Evolutionary conservation across 257 asterid species (phyloP).

Genomic region (Fraxinus anomala): DNA sequence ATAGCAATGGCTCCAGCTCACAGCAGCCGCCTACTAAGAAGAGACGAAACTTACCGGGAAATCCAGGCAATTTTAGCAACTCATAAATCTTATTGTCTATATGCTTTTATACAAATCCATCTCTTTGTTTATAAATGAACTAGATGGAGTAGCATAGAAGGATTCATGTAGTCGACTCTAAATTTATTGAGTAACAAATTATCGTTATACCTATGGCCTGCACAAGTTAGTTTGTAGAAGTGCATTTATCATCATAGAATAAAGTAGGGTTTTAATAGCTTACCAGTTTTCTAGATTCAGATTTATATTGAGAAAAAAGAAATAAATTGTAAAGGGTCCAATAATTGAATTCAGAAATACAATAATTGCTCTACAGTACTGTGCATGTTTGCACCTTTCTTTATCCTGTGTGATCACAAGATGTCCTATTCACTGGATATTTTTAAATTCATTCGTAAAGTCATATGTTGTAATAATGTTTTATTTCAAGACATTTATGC

Average conservation of each 20-base stretch:
- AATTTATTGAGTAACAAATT: not conserved
- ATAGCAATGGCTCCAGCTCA: constrained; percentile 42
- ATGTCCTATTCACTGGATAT: not conserved
- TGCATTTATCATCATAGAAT: not conserved
- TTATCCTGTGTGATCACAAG: constrained; percentile 8
- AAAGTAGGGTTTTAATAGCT: not conserved
- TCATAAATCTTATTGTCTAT: not conserved
- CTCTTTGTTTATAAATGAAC: not conserved
- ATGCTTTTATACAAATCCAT: not conserved
- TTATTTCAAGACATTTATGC: not conserved
- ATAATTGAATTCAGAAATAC: constrained; percentile 51
- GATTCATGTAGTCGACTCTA: not conserved
- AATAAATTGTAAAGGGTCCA: constrained; percentile 36
- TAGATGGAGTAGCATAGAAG: not conserved
- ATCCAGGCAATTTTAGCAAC: constrained; percentile 38
- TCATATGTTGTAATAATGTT: constrained; percentile 8
- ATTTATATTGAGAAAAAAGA: not conserved
- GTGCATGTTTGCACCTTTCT: constrained; percentile 42
- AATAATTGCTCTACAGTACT: constrained; percentile 37
- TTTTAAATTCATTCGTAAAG: not conserved
- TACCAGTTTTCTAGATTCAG: not conserved
- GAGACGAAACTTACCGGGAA: constrained; percentile 52
- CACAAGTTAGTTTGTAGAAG: not conserved
- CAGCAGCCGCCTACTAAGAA: constrained; percentile 37
- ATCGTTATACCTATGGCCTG: not conserved